These are phyloP conservation scores for Malus sylvestris DNA, from an alignment of 306 rosid species.

Conservation along the genomic window DNA sequence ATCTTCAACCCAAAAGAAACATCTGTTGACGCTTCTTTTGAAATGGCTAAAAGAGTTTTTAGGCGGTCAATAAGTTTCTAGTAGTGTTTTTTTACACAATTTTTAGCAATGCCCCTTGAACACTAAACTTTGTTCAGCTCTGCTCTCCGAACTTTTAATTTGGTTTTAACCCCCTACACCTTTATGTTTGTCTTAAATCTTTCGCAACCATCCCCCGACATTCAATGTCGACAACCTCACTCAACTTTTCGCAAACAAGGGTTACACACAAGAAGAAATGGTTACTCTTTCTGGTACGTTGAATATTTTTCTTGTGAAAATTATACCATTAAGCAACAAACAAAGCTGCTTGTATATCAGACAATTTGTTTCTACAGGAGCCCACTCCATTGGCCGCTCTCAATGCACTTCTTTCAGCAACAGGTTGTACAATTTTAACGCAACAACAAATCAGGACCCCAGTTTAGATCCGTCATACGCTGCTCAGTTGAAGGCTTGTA, in stretches of 20 bases:
- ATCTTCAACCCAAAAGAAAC: neutral
- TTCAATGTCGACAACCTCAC: conserved; percentile 52
- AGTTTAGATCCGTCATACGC: conserved; percentile 46
- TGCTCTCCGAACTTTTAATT: too few relatives aligned
- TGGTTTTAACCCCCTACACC: too few relatives aligned
- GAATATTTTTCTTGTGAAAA: neutral
- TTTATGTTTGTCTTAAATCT: too few relatives aligned
- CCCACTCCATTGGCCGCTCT: conserved; percentile 66
- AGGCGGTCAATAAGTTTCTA: neutral
- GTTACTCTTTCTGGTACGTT: conserved; percentile 59
- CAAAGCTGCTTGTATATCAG: neutral
- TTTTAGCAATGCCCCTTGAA: neutral
- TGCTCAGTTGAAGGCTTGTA: conserved; percentile 29
- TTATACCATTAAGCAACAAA: neutral
- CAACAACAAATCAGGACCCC: conserved; percentile 45
- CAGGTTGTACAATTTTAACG: conserved; percentile 59
- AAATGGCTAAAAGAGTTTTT: neutral
- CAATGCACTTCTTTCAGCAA: conserved; percentile 47
- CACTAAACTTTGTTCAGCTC: too few relatives aligned
- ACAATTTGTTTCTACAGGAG: conserved; percentile 36
- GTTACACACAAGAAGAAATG: conserved; percentile 68
- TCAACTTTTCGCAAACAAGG: conserved; percentile 44
- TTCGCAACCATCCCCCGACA: conserved; percentile 20
- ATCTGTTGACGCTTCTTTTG: neutral
- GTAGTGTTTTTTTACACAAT: neutral